These are phyloP conservation scores for Colletotrichum sp. DNA, from an alignment of 2,329 filamentous ascomycete genomes.

Conservation along the genomic window DNA sequence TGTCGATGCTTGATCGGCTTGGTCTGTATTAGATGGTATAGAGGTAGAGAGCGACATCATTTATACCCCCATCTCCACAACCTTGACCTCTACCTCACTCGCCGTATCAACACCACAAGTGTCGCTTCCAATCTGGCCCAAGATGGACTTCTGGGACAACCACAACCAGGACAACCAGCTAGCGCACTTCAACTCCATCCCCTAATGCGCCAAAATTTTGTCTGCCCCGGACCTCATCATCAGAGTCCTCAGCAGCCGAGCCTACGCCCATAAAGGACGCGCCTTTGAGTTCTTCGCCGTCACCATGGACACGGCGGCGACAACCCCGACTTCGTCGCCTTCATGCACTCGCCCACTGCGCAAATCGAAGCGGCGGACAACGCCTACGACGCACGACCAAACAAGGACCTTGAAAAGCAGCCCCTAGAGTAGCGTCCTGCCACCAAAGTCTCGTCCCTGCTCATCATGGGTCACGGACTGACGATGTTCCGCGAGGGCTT, in stretches of 20 bases:
- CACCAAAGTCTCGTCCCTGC: background rate
- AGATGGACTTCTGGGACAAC: background rate
- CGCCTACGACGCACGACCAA: rapidly evolving
- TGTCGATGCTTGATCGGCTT: background rate
- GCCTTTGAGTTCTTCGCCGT: background rate
- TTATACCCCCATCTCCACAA: background rate
- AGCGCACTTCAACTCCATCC: background rate
- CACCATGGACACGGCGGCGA: background rate
- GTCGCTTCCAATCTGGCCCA: background rate
- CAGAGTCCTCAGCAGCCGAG: background rate
- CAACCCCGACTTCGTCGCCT: background rate
- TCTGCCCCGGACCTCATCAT: background rate
- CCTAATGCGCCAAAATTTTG: background rate
- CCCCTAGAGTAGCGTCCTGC: rapidly evolving
- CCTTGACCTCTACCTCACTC: background rate
- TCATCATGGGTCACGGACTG: background rate
- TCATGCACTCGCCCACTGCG: background rate
- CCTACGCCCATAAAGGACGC: background rate
- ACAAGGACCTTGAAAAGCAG: no score
- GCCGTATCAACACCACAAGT: rapidly evolving
- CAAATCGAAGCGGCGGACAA: background rate
- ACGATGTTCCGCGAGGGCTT: background rate
- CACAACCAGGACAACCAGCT: background rate
- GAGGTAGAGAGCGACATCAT: background rate
- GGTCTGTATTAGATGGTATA: background rate